phyloP scores from a whole-genome alignment of 352 stramenopile genomes.

The Globisporangium ultimum region DNA sequence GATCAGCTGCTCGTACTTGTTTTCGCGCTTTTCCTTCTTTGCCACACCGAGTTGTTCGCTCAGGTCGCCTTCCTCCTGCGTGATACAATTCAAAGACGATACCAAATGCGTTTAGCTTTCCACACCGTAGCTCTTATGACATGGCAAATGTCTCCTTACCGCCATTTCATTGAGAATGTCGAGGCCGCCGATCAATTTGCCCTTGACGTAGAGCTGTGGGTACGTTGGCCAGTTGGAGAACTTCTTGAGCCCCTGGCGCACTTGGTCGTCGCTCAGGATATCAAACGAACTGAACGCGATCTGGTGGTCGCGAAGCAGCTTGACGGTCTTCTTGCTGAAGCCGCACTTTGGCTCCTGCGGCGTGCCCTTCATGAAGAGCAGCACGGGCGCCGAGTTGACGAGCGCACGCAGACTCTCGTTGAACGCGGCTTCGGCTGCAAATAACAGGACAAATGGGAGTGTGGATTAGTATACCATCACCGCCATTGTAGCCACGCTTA shows the following conservation, averaged over 20 bases:
- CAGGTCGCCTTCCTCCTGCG: conserved; percentile 81
- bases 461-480: neutral
- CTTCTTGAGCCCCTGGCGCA: conserved; percentile 95
- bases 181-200: conserved; percentile 91
- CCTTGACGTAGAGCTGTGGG: conserved; percentile 95
- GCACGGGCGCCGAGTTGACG: conserved; percentile 86
- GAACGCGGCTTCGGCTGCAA: conserved; percentile 65
- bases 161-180: conserved; percentile 96
- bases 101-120: too few relatives aligned
- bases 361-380: conserved; percentile 96
- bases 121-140: too few relatives aligned
- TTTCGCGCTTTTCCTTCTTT: conserved; percentile 83
- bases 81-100: neutral
- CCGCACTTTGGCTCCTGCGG: conserved; percentile 90
- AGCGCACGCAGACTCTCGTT: conserved; percentile 83
- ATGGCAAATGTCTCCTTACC: conserved; percentile 13
- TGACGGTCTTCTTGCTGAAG: conserved; percentile 93
- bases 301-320: conserved; percentile 87
- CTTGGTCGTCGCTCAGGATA: conserved; percentile 91
- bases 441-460: conserved; percentile 11
- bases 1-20: conserved; percentile 89
- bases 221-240: conserved; percentile 98
- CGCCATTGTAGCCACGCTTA: too few relatives aligned
- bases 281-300: conserved; percentile 95
- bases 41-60: conserved; percentile 87